A percentile compares a stretch with the other conserved stretches of the same genome.
Evolutionary conservation across 805 yeast species (phyloP).

Genomic region (Sungouiella blattae): DNA sequence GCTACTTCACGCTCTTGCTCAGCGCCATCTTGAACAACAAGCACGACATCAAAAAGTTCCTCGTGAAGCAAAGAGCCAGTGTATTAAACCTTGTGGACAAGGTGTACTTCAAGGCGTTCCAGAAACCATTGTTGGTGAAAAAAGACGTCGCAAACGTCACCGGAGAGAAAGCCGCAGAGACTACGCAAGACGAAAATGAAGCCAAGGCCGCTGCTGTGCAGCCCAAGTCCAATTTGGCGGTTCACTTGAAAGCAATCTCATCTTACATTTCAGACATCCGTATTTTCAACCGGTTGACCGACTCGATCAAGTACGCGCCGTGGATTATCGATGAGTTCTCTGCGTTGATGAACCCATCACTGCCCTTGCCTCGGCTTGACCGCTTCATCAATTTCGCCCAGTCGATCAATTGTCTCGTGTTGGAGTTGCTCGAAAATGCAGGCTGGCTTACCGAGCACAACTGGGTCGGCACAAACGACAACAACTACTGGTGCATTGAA

Average conservation of each 20-base stretch:
- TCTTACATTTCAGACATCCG: constrained; percentile 39
- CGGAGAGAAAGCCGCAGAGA: not conserved
- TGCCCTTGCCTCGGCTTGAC: constrained; percentile 24
- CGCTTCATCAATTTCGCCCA: constrained; percentile 36
- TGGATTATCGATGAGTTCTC: constrained; percentile 41
- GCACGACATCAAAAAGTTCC: constrained; percentile 26
- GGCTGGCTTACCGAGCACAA: constrained; percentile 47
- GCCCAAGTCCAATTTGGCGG: constrained; percentile 23
- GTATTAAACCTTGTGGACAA: constrained; percentile 14
- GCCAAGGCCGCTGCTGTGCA: not conserved
- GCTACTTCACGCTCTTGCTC: constrained; percentile 38
- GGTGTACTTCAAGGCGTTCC: not conserved
- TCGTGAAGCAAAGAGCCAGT: constrained; percentile 24
- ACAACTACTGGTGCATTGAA: constrained; percentile 39
- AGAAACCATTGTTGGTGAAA: not conserved
- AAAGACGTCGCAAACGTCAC: not conserved
- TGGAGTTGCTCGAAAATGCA: constrained; percentile 40
- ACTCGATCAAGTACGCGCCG: constrained; percentile 40
- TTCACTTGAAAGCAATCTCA: constrained; percentile 32
- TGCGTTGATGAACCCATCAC: constrained; percentile 24
- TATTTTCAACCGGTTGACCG: constrained; percentile 40
- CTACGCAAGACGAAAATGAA: not conserved
- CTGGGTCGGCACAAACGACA: constrained; percentile 41
- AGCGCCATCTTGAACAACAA: constrained; percentile 38
- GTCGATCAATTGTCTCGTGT: constrained; percentile 37